phyloP scores from a whole-genome alignment of 2,329 filamentous ascomycete species.

The Lachnellula hyalina region DNA sequence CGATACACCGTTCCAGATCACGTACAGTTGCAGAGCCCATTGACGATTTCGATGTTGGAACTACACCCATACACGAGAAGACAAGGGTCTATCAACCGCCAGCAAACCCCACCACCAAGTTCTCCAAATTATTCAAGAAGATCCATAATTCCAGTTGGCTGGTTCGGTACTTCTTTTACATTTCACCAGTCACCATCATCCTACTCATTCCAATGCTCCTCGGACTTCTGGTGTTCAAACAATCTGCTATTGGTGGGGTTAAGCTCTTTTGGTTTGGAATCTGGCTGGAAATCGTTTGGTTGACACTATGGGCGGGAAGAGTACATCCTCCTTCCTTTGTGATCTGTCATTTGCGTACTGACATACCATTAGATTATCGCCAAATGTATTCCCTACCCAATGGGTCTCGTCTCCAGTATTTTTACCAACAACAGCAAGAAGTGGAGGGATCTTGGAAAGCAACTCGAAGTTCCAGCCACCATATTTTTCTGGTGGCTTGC shows the following conservation, averaged over 20 bases:
- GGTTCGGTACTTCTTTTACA: constrained; percentile 67
- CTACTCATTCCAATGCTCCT: constrained; percentile 64
- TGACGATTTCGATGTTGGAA: constrained; percentile 48
- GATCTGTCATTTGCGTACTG: neutral
- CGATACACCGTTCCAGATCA: constrained; percentile 34
- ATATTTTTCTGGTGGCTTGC: constrained; percentile 91
- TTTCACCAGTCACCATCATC: constrained; percentile 57
- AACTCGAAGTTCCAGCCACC: constrained; percentile 78
- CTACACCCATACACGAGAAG: constrained; percentile 64
- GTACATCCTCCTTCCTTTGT: constrained; percentile 35
- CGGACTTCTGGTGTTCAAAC: constrained; percentile 53
- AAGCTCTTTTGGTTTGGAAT: constrained; percentile 85
- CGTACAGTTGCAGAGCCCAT: constrained; percentile 52
- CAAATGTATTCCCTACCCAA: constrained; percentile 57
- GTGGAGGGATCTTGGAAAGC: constrained; percentile 82
- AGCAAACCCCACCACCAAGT: constrained; percentile 53
- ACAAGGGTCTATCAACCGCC: constrained; percentile 60
- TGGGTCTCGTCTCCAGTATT: constrained; percentile 62
- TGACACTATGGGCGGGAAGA: constrained; percentile 74
- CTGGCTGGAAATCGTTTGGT: constrained; percentile 92
- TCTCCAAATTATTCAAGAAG: constrained; percentile 60
- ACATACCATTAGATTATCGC: constrained; percentile 46
- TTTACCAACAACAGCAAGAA: constrained; percentile 85
- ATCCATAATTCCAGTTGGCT: constrained; percentile 61
- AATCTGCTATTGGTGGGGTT: constrained; percentile 67